Conservation (phyloP, 257 asterid genomes). For the Gynochthodes officinalis region DNA sequence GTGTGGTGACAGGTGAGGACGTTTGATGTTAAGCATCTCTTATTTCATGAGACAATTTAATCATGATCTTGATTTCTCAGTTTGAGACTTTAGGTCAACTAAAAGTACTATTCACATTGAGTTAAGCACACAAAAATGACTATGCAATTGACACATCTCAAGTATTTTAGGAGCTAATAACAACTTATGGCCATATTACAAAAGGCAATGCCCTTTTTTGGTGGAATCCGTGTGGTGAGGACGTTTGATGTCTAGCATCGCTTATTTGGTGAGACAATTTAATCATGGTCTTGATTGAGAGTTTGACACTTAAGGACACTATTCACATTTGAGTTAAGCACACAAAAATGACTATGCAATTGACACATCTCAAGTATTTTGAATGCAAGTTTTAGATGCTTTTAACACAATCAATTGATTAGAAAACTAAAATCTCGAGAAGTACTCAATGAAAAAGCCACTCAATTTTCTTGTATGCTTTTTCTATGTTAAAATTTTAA, state of each 20-base stretch:
- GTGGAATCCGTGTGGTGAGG: not conserved
- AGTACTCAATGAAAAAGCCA: too few relatives aligned
- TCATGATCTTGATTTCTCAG: not conserved
- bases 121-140: not conserved
- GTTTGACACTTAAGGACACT: not conserved
- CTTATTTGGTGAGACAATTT: slow-evolving; percentile 4
- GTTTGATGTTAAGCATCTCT: not conserved
- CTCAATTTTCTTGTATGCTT: too few relatives aligned
- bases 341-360: not conserved
- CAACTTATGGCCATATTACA: too few relatives aligned
- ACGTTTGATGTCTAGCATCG: not conserved
- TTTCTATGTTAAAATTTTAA: too few relatives aligned
- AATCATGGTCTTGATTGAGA: not conserved
- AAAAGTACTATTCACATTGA: not conserved
- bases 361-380: too few relatives aligned
- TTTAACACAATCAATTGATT: too few relatives aligned
- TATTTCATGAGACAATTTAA: not conserved
- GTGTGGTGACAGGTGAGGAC: not conserved
- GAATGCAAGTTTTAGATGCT: too few relatives aligned
- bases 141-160: not conserved
- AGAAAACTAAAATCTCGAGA: too few relatives aligned
- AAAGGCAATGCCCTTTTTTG: not conserved
- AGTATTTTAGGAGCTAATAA: too few relatives aligned
- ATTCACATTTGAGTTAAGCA: not conserved
- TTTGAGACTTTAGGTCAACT: not conserved